Conservation (phyloP, 371 early-diverging fungal genomes). For the Syncephalis plumigaleata region DNA sequence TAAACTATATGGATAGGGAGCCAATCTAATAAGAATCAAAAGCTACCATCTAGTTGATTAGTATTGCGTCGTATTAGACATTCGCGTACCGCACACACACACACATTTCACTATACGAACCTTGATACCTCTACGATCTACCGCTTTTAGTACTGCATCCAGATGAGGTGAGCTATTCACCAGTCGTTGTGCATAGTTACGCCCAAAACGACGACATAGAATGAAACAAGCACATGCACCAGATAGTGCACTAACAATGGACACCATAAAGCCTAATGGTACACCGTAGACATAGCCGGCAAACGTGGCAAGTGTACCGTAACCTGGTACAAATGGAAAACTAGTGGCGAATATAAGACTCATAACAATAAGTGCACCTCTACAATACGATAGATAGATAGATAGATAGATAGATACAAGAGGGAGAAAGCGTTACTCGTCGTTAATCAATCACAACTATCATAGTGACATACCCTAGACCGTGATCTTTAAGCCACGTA, state of each 20-base stretch:
- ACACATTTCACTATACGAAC: too few species aligned
- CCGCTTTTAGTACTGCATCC: slow-evolving; percentile 11
- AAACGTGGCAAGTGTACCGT: slow-evolving; percentile 6
- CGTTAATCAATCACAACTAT: too few species aligned
- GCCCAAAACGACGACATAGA: slow-evolving; percentile 7
- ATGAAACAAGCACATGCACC: slow-evolving; percentile 19
- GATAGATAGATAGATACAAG: too few species aligned
- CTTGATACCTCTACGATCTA: slow-evolving; percentile 18
- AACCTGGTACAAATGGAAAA: slow-evolving; percentile 9
- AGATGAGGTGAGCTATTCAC: slow-evolving; percentile 11
- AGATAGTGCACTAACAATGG: slow-evolving; percentile 10
- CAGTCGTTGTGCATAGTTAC: slow-evolving; percentile 8
- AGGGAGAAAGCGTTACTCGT: too few species aligned
- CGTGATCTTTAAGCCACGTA: too few species aligned
- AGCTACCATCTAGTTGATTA: slow-evolving; percentile 17
- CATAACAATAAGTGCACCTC: slow-evolving; percentile 4
- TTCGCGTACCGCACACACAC: not conserved
- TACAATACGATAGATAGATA: too few species aligned
- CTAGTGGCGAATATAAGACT: slow-evolving; percentile 3
- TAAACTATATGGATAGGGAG: slow-evolving; percentile 62
- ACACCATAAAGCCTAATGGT: slow-evolving; percentile 14
- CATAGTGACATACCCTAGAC: too few species aligned
- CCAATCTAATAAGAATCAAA: slow-evolving; percentile 41
- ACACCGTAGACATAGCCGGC: slow-evolving; percentile 15
- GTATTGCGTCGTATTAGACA: not conserved